A percentile compares a stretch with the other conserved stretches of the same genome.
Evolutionary conservation across 371 early-diverging fungal species (phyloP).

Genomic region (Funneliformis caledonium): DNA sequence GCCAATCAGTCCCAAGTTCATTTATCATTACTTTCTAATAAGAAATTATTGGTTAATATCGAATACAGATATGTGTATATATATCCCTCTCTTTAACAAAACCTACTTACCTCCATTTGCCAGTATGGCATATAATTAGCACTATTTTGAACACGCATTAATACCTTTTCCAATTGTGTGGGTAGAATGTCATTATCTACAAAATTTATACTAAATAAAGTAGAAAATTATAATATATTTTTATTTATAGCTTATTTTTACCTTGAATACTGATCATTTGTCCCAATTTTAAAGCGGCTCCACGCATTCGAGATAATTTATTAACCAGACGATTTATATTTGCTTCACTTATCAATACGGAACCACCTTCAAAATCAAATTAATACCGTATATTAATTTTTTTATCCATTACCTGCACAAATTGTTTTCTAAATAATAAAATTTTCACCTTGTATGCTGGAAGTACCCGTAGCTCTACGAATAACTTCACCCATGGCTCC

Average conservation of each 20-base stretch:
- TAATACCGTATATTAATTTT: not conserved
- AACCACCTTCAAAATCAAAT: not conserved
- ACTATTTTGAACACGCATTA: conserved; percentile 89
- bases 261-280: conserved; percentile 98
- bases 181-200: conserved; percentile 70
- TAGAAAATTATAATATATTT: not conserved
- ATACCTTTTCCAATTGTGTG: conserved; percentile 78
- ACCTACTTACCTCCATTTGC: conserved; percentile 70
- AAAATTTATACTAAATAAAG: not conserved
- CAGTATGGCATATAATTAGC: conserved; percentile 94
- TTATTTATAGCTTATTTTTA: conserved; percentile 45
- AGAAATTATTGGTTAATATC: not conserved
- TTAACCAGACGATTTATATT: conserved; percentile 89
- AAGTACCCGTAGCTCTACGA: conserved; percentile 63
- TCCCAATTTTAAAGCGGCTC: conserved; percentile 96
- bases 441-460: conserved; percentile 48
- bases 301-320: conserved; percentile 92
- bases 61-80: not conserved
- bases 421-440: not conserved
- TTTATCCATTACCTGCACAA: not conserved
- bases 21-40: conserved; percentile 65
- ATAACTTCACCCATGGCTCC: conserved; percentile 79
- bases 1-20: conserved; percentile 85
- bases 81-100: not conserved
- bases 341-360: conserved; percentile 65